Evolutionary conservation across 805 yeast genomes (phyloP).

Genomic region (Schwanniomyces polymorphus): DNA sequence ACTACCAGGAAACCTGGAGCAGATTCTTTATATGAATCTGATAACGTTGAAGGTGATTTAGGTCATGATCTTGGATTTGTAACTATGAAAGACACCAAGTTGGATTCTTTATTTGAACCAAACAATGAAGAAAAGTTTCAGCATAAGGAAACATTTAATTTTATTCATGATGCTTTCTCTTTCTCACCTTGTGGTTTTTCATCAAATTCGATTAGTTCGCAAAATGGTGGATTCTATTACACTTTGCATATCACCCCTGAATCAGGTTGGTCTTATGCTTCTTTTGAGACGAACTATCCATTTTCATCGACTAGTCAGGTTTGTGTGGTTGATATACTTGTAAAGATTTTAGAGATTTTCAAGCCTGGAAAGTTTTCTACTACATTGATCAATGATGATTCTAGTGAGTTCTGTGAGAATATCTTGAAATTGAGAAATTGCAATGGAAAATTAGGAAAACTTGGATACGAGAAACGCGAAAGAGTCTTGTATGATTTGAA

Average conservation of each 20-base stretch:
- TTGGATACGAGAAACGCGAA: conserved; percentile 61
- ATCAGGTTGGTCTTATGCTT: conserved; percentile 91
- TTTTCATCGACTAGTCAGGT: conserved; percentile 35
- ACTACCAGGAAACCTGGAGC: conserved; percentile 49
- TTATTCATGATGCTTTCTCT: conserved; percentile 81
- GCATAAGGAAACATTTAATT: conserved; percentile 20
- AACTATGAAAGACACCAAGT: conserved; percentile 61
- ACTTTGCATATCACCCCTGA: conserved; percentile 96
- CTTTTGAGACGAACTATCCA: conserved; percentile 87
- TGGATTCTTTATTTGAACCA: conserved; percentile 57
- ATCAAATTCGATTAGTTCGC: conserved; percentile 73
- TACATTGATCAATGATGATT: conserved; percentile 36
- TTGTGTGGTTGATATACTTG: conserved; percentile 55
- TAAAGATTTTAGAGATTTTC: conserved; percentile 62
- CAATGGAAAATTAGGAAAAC: conserved; percentile 28
- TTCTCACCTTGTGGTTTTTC: conserved; percentile 95
- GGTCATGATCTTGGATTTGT: conserved; percentile 81
- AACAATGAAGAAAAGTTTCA: not conserved
- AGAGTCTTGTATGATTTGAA: conserved; percentile 72
- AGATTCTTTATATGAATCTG: conserved; percentile 34
- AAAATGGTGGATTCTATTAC: conserved; percentile 50
- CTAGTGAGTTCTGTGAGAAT: conserved; percentile 11
- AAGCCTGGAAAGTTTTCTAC: conserved; percentile 73
- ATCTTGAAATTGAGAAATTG: conserved; percentile 13
- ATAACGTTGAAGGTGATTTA: conserved; percentile 56